Base-by-base conservation (phyloP, 192 early-diverging fungal species). In the Lunasporangiospora selenospora region DNA sequence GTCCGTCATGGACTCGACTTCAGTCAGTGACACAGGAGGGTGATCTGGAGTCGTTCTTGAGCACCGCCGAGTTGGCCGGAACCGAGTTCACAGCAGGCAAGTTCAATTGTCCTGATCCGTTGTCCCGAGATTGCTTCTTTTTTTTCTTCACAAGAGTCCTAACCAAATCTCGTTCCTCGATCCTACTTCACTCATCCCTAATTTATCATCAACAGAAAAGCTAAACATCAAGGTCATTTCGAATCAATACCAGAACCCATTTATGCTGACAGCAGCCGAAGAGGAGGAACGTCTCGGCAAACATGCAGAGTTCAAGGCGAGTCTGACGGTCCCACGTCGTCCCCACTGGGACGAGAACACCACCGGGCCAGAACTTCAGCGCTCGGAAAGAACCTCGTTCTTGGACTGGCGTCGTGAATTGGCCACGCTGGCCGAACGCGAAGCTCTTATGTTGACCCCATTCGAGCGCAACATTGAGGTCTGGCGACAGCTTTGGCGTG, bases 391-490 rank as follows among this genome's bases (percentile, higher is more conserved):
- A 58, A 90, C 94, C 18, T 77, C 82, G 16, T 99, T 99, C 63
- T 83, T 99, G 80, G 81, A 87, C 31, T 99, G 96, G 96, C 79
- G 96, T 47, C 90, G 98, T 43, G 84, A 85, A 13, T 84, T 96
- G 62, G 94, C 93, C 36, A 92, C 81, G 19, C 76, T 99, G 48
- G 92, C 98, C 67, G 98, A 99, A 62, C 88, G 94, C 16, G 92
- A 98, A 65, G 92, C 93, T 0, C 76, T 99, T 19, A 61, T 99
- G 45, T 76, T 99, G 77, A 99, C 98, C 18, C 98, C 98, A 29
- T 99, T 95, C 58, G 98, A 99, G 81, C 89, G 95, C 46, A 99
- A 99, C 78, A 58, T 99, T 21, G 98, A 99, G 80, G 93, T 99
- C 24, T 99, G 97, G 97, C 83, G 96, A 49, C 98, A 99, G 75